Evolutionary conservation across 2,329 filamentous ascomycete genomes (phyloP).

Genomic region (Fusarium pseudocircinatum): DNA sequence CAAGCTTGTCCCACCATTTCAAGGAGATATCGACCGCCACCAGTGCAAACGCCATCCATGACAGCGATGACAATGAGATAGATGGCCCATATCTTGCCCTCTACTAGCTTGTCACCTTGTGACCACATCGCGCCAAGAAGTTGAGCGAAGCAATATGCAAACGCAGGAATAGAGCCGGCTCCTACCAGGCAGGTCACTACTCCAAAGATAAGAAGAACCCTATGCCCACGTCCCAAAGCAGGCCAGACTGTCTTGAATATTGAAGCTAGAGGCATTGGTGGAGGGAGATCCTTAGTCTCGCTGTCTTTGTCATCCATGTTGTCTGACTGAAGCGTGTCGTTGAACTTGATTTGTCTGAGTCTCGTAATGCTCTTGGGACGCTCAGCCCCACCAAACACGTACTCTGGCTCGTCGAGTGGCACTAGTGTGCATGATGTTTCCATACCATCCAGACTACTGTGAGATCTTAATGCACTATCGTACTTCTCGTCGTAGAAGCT

Average conservation of each 20-base stretch:
- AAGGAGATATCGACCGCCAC: constrained; percentile 74
- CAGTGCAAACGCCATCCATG: constrained; percentile 72
- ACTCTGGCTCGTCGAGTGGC: constrained; percentile 17
- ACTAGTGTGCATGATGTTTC: constrained; percentile 5
- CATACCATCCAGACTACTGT: constrained; percentile 8
- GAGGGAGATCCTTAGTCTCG: not conserved
- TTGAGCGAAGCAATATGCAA: constrained; percentile 79
- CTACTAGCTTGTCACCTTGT: constrained; percentile 55
- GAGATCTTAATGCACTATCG: constrained; percentile 1
- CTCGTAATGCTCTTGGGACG: constrained; percentile 45
- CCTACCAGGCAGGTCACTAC: constrained; percentile 70
- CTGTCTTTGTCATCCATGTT: not conserved
- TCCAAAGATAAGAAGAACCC: constrained; percentile 66
- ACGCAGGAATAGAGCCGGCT: constrained; percentile 75
- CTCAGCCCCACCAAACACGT: constrained; percentile 38
- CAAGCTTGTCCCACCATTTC: constrained; percentile 79
- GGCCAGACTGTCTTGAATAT: constrained; percentile 73
- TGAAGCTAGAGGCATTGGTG: constrained; percentile 32
- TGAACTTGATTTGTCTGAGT: constrained; percentile 8
- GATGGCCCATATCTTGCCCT: constrained; percentile 73
- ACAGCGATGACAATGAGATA: constrained; percentile 74
- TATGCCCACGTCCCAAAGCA: constrained; percentile 61
- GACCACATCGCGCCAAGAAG: constrained; percentile 77
- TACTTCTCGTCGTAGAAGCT: constrained; percentile 28
- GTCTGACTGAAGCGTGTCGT: not conserved